These are phyloP conservation scores for Nemania diffusa DNA, from an alignment of 2,329 filamentous ascomycete genomes.

Conservation along the genomic window DNA sequence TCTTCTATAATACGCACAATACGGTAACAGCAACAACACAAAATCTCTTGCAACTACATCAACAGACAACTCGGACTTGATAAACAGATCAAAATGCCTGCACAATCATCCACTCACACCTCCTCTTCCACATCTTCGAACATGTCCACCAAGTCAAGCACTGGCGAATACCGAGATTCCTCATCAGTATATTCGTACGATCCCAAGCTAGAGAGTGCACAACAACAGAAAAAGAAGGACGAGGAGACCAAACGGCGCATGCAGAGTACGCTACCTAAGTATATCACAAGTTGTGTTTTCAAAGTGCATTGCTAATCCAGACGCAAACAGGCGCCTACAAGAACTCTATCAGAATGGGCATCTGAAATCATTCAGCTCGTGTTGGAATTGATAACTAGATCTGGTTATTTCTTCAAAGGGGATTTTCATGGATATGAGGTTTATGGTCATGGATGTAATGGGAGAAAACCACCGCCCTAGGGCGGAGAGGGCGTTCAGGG, in stretches of 20 bases:
- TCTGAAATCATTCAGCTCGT: conserved; percentile 12
- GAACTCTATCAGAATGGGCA: conserved; percentile 32
- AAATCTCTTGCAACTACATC: background rate
- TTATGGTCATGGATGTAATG: background rate
- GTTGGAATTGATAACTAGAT: background rate
- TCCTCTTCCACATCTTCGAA: conserved; percentile 21
- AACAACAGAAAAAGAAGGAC: conserved; percentile 22
- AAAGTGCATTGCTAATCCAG: conserved; percentile 3
- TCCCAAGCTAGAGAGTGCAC: conserved; percentile 24
- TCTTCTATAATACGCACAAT: background rate
- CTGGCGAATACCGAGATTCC: conserved; percentile 28
- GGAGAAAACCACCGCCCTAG: background rate
- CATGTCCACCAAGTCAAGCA: conserved; percentile 11
- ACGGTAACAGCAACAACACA: background rate
- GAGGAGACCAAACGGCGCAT: conserved; percentile 25
- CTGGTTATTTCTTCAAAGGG: background rate
- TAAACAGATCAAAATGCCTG: conserved; percentile 28
- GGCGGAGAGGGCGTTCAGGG: background rate
- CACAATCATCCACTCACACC: conserved; percentile 18
- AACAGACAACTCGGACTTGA: background rate
- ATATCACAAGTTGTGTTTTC: background rate
- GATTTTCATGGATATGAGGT: background rate
- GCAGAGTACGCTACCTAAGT: conserved; percentile 20
- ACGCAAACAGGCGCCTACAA: conserved; percentile 31
- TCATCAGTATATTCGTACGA: conserved; percentile 37